Conservation (phyloP, 192 early-diverging fungal genomes). For the Coemansia sp. region DNA sequence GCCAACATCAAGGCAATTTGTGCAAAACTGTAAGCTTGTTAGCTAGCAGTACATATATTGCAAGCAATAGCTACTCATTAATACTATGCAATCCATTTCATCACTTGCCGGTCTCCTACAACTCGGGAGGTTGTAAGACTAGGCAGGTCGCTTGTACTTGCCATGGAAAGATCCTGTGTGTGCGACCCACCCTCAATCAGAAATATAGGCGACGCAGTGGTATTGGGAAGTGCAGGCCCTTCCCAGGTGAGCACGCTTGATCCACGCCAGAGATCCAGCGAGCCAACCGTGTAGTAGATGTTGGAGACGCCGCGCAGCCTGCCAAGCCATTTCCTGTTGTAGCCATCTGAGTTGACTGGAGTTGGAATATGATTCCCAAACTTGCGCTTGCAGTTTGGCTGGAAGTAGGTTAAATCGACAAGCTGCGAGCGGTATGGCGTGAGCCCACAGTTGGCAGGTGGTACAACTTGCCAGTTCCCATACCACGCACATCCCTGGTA, state of each 20-base stretch:
- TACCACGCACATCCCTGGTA: constrained; percentile 65
- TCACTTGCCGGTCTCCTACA: constrained; percentile 12
- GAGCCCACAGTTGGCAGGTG: constrained; percentile 18
- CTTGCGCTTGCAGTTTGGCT: constrained; percentile 36
- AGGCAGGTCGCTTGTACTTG: constrained; percentile 7
- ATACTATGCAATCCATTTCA: constrained; percentile 21
- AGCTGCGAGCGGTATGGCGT: constrained; percentile 31
- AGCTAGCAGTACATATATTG: too few species aligned
- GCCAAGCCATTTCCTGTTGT: constrained; percentile 28
- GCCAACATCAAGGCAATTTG: too few species aligned
- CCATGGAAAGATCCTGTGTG: constrained; percentile 13
- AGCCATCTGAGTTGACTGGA: constrained; percentile 17
- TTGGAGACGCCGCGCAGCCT: constrained; percentile 19
- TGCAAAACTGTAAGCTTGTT: too few species aligned
- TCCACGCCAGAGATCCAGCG: constrained; percentile 24
- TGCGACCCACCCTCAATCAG: constrained; percentile 25
- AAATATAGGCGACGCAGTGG: constrained; percentile 16
- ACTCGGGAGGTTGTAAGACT: constrained; percentile 14
- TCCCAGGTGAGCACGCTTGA: constrained; percentile 15
- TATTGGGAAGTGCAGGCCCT: constrained; percentile 20
- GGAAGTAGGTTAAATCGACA: constrained; percentile 30
- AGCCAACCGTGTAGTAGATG: constrained; percentile 31
- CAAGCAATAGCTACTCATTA: neutral
- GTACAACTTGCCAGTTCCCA: constrained; percentile 56
- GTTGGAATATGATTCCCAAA: constrained; percentile 29